Percentiles rank a stretch among this genome's conserved stretches.
Conservation (phyloP, 2,329 filamentous ascomycete genomes). For the Zymoseptoria tritici region DNA sequence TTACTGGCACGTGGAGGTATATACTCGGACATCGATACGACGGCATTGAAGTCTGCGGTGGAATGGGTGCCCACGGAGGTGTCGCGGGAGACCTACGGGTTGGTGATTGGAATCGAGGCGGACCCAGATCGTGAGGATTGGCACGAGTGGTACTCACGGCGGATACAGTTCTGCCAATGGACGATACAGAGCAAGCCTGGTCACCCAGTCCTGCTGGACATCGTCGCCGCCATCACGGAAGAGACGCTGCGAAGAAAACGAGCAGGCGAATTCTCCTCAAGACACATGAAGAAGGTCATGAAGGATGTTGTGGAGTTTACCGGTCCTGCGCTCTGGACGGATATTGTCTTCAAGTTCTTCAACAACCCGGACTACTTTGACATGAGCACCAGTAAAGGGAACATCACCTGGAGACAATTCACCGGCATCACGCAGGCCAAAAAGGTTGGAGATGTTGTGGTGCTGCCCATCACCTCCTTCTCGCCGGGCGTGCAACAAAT, state of each 20-base stretch:
- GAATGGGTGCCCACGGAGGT: constrained; percentile 82
- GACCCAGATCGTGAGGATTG: constrained; percentile 90
- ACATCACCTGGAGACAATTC: constrained; percentile 81
- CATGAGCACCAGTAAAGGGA: constrained; percentile 59
- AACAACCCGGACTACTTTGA: constrained; percentile 88
- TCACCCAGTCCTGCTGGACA: constrained; percentile 81
- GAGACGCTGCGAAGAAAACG: constrained; percentile 69
- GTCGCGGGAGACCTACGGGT: constrained; percentile 67
- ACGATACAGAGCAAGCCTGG: constrained; percentile 94
- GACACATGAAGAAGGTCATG: constrained; percentile 40
- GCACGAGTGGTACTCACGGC: constrained; percentile 89
- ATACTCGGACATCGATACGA: constrained; percentile 79
- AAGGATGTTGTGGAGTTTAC: constrained; percentile 88
- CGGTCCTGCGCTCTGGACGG: constrained; percentile 90
- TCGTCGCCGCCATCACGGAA: constrained; percentile 78
- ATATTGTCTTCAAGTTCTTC: constrained; percentile 84
- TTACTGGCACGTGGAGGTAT: constrained; percentile 71
- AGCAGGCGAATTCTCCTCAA: constrained; percentile 54
- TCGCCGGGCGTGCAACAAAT: constrained; percentile 91
- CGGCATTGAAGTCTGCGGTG: constrained; percentile 69
- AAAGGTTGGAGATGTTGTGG: constrained; percentile 86
- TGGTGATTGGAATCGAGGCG: constrained; percentile 92
- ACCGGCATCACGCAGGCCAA: constrained; percentile 76
- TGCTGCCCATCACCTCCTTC: constrained; percentile 94
- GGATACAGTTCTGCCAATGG: constrained; percentile 99